A percentile compares a stretch with the other conserved stretches of the same genome.
phyloP scores from a whole-genome alignment of 1,139 yeast species.

The Pichia terricola region DNA sequence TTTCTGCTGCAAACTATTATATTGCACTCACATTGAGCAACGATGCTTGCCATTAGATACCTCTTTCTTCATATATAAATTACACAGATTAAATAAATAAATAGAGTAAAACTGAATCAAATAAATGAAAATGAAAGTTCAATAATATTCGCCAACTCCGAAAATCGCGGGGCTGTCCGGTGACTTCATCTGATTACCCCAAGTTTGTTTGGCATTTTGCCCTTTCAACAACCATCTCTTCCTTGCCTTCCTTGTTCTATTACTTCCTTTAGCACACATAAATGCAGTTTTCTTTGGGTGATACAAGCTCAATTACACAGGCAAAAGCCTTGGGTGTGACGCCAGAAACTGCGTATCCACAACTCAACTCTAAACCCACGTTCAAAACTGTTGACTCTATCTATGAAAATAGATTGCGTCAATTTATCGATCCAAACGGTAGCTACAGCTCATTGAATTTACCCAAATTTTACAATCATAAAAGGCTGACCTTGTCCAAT shows the following conservation, averaged over 20 bases:
- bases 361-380: conserved; percentile 54
- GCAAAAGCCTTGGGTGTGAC: background rate
- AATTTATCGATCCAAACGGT: conserved; percentile 66
- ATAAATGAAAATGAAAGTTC: no score
- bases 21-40: no score
- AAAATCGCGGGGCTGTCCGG: background rate
- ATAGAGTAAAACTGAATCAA: no score
- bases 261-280: background rate
- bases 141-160: background rate
- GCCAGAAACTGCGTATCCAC: conserved; percentile 24
- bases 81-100: no score
- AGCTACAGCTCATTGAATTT: conserved; percentile 61
- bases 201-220: no score
- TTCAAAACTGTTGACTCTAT: conserved; percentile 77
- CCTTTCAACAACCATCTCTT: no score
- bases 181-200: no score
- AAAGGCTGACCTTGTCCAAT: conserved; percentile 35
- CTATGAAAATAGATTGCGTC: conserved; percentile 71
- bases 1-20: no score
- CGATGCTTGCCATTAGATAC: no score
- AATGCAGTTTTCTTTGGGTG: background rate
- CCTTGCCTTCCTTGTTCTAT: background rate
- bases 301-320: background rate
- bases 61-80: no score
- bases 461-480: conserved; percentile 71